Evolutionary conservation across 768 basidiomycete genomes (phyloP).

Genomic region (Boletus subcaerulescens): DNA sequence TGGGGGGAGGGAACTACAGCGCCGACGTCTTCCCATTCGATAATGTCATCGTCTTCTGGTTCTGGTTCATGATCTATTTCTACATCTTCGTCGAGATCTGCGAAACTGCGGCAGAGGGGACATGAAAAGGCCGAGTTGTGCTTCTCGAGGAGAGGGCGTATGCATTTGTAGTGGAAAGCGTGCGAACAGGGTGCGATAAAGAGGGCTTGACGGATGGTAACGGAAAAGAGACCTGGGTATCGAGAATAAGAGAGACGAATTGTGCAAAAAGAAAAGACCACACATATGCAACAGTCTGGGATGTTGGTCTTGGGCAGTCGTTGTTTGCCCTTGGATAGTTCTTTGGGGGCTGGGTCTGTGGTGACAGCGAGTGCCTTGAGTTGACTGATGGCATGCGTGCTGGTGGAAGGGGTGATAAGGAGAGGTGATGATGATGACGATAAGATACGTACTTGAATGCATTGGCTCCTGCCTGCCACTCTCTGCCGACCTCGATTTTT

Average conservation of each 20-base stretch:
- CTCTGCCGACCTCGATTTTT: constrained; percentile 81
- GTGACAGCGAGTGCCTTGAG: constrained; percentile 64
- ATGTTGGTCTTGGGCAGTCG: constrained; percentile 42
- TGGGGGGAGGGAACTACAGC: neutral
- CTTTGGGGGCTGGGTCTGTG: constrained; percentile 21
- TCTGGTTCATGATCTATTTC: constrained; percentile 55
- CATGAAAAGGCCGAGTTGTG: constrained; percentile 94
- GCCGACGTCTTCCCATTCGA: constrained; percentile 21
- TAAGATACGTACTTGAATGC: constrained; percentile 66
- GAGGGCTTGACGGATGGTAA: constrained; percentile 91
- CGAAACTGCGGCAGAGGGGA: constrained; percentile 92
- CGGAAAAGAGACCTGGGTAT: constrained; percentile 64
- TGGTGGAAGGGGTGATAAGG: constrained; percentile 21
- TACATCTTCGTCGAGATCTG: constrained; percentile 94
- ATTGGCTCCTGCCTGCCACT: constrained; percentile 88
- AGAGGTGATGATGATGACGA: neutral
- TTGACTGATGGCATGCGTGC: constrained; percentile 76
- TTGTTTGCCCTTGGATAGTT: constrained; percentile 20
- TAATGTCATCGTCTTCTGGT: constrained; percentile 26
- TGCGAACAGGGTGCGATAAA: constrained; percentile 99
- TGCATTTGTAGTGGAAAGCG: constrained; percentile 96
- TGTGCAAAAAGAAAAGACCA: constrained; percentile 24
- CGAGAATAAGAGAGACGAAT: neutral
- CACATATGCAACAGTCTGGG: constrained; percentile 93
- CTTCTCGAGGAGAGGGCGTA: constrained; percentile 82